Evolutionary conservation across 305 asterid genomes (phyloP), one percentile per base, ranked within the genome.

Genomic region (Fraxinus sp.): DNA sequence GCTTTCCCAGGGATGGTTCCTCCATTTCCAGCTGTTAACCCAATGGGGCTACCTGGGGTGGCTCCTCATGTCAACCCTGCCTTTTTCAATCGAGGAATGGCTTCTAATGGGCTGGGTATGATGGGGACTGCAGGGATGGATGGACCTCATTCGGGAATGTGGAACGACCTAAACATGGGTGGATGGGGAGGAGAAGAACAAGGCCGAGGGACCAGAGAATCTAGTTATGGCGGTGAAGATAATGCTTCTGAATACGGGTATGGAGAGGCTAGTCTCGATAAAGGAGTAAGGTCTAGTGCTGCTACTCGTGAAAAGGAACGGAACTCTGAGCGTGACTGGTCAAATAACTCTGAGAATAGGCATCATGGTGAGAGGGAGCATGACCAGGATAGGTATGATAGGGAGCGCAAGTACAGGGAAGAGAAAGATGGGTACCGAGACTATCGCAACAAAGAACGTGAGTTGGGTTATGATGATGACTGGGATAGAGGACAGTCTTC

Each of bases 31-130:
- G 92, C 84, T 74, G 90, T 84, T 70, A 91, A 91, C 39, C 83
- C 92, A 16, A 87, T 93, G 91, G 97, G 97, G 57, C 86, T 90
- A 35, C 90, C 92, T 79, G 95, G 94, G 46, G 94, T 93, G 83
- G 97, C 97, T 75, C 96, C 97, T 74, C 97, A 93, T 86, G 94
- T 93, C 36, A 91, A 93, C 81, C 97, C 97, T 5, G 97, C 95
- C n/a, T 93, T 93, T 77, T 91, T 93, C 43, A 89, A 92, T 39
- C 86, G 97, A 36, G 95, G 97, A 46, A 93, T 93, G 95, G 79
- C 86, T 74, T 86, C 88, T 5, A 87, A 86, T 81, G 93, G 93
- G 22, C 89, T 92, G 94, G 90, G 90, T 37, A 91, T 91, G 92
- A 92, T 92, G 91, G 90, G 90, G 62, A 83, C 76, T 77, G 73